phyloP scores from a whole-genome alignment of 192 early-diverging fungal species.

The Umbelopsis sp. region DNA sequence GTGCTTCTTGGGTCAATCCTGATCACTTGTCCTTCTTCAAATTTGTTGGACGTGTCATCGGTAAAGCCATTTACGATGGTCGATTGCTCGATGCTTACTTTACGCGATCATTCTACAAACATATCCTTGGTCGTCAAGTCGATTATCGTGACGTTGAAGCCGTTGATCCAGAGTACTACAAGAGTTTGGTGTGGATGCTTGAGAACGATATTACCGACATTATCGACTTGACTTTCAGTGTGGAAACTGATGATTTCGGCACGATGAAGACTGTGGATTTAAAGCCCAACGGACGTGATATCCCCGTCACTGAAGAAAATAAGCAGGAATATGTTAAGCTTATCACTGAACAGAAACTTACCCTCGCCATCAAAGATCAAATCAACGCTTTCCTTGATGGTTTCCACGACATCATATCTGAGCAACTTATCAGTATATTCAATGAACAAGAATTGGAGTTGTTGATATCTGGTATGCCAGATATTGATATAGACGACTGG shows the following conservation, averaged over 20 bases:
- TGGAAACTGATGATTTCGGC: slow-evolving; percentile 95
- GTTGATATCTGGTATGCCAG: slow-evolving; percentile 96
- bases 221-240: slow-evolving; percentile 92
- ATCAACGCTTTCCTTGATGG: slow-evolving; percentile 91
- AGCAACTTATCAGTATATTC: slow-evolving; percentile 92
- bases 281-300: slow-evolving; percentile 84
- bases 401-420: slow-evolving; percentile 95
- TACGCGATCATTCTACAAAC: slow-evolving; percentile 98
- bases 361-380: slow-evolving; percentile 91
- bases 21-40: slow-evolving; percentile 96
- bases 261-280: slow-evolving; percentile 84
- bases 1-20: slow-evolving; percentile 86
- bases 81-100: slow-evolving; percentile 95
- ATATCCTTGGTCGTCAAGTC: slow-evolving; percentile 88
- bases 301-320: slow-evolving; percentile 92
- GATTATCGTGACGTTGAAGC: slow-evolving; percentile 99
- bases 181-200: slow-evolving; percentile 97
- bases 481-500: slow-evolving; percentile 99
- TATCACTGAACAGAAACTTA: slow-evolving; percentile 90
- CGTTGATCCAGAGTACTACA: slow-evolving; percentile 95
- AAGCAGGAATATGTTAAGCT: slow-evolving; percentile 96
- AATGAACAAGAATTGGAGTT: slow-evolving; percentile 99
- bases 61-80: slow-evolving; percentile 99
- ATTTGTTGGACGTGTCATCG: slow-evolving; percentile 98
- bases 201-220: slow-evolving; percentile 96